Conservation (phyloP, 1,139 yeast genomes). For the Suhomyces terraborum region DNA sequence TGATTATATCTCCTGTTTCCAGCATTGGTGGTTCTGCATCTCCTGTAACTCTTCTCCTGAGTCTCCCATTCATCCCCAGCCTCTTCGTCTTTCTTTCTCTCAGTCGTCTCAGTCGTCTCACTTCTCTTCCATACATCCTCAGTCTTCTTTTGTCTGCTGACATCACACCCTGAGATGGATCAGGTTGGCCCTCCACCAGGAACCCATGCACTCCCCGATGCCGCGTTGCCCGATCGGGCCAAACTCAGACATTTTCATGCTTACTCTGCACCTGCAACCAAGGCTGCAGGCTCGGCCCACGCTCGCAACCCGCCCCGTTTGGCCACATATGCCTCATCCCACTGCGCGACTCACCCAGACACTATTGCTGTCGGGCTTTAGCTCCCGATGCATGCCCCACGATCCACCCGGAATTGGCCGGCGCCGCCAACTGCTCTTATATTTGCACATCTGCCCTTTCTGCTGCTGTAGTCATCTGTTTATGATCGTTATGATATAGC, state of each 20-base stretch:
- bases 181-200: not conserved
- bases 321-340: slow-evolving; percentile 6
- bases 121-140: too few relatives aligned
- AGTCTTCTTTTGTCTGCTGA: too few relatives aligned
- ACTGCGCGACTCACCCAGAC: slow-evolving; percentile 6
- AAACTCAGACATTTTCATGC: slow-evolving; percentile 2
- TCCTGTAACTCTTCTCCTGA: too few relatives aligned
- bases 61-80: too few relatives aligned
- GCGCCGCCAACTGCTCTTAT: slow-evolving; percentile 4
- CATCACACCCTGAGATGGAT: too few relatives aligned
- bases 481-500: slow-evolving; percentile 14
- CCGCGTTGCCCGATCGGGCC: not conserved
- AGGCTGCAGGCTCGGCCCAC: not conserved
- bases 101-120: too few relatives aligned
- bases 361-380: slow-evolving; percentile 6
- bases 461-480: not conserved
- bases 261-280: too few relatives aligned
- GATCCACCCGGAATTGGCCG: slow-evolving; percentile 16
- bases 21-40: too few relatives aligned
- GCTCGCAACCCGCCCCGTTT: not conserved
- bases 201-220: not conserved
- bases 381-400: slow-evolving; percentile 12
- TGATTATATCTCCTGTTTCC: too few relatives aligned
- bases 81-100: too few relatives aligned
- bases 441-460: slow-evolving; percentile 5